Evolutionary conservation across 176 grass and related monocot genomes (phyloP).

Genomic region (Triticum dicoccoides): DNA sequence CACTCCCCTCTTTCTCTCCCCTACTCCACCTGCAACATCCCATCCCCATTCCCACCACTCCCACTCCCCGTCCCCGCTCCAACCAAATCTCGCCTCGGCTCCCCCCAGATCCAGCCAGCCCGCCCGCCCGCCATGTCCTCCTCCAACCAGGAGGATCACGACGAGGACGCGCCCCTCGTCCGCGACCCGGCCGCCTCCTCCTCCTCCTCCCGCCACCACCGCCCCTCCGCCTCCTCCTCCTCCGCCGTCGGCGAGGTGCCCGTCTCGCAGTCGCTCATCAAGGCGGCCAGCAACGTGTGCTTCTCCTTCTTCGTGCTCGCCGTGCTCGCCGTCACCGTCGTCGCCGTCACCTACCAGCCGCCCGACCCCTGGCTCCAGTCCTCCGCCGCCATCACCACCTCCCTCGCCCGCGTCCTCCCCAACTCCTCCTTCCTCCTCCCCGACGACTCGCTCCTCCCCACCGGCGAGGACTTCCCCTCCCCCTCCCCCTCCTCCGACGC

Average conservation of each 20-base stretch:
- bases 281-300: slow-evolving; percentile 72
- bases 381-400: slow-evolving; percentile 77
- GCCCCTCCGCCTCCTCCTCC: not conserved
- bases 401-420: slow-evolving; percentile 56
- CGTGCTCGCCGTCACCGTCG: slow-evolving; percentile 82
- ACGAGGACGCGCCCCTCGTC: slow-evolving; percentile 24
- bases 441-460: slow-evolving; percentile 89
- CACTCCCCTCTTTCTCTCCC: not conserved
- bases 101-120: not conserved
- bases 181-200: not conserved
- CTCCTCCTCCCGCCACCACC: not conserved
- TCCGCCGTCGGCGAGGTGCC: slow-evolving; percentile 45
- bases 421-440: slow-evolving; percentile 68
- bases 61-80: not conserved
- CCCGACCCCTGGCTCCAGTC: slow-evolving; percentile 93
- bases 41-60: not conserved
- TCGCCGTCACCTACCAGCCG: slow-evolving; percentile 95
- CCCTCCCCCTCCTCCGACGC: slow-evolving; percentile 16
- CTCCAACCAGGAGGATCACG: slow-evolving; percentile 27
- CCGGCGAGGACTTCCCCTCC: slow-evolving; percentile 80
- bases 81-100: slow-evolving; percentile 4
- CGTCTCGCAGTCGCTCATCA: slow-evolving; percentile 71
- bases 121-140: slow-evolving; percentile 3
- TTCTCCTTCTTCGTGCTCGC: slow-evolving; percentile 90
- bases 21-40: not conserved